These are phyloP conservation scores for Neofusicoccum parvum DNA, from an alignment of 2,329 filamentous ascomycete genomes.

Conservation along the genomic window DNA sequence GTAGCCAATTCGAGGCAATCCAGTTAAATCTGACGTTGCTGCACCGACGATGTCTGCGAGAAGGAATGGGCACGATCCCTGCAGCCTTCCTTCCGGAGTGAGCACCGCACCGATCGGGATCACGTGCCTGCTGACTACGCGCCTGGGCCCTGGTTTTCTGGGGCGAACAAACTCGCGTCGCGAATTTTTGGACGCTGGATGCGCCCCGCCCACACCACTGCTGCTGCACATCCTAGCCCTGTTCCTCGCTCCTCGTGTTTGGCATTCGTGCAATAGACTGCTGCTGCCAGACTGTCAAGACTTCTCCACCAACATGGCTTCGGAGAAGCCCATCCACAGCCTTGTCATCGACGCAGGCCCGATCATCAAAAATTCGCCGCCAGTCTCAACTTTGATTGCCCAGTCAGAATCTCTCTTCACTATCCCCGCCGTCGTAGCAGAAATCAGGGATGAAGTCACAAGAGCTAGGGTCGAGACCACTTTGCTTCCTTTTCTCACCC, in stretches of 20 bases:
- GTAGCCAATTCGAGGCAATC: too few relatives aligned
- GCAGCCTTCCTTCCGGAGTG: constrained; percentile 1
- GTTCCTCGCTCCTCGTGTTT: not conserved
- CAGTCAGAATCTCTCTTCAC: constrained; percentile 70
- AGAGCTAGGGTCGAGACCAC: constrained; percentile 80
- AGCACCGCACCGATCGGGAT: not conserved
- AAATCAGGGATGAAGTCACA: constrained; percentile 84
- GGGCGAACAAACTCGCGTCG: constrained; percentile 5
- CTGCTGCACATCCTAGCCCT: not conserved
- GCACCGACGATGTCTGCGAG: not conserved
- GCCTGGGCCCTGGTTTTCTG: not conserved
- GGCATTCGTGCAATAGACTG: not conserved
- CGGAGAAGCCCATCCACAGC: constrained; percentile 72
- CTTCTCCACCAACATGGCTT: constrained; percentile 27
- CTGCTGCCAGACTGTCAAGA: not conserved
- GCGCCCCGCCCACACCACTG: not conserved
- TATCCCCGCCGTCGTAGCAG: constrained; percentile 79
- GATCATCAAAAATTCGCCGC: constrained; percentile 88
- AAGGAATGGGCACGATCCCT: not conserved
- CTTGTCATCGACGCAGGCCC: constrained; percentile 90
- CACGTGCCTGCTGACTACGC: not conserved
- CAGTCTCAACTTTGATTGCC: constrained; percentile 77
- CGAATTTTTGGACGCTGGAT: not conserved
- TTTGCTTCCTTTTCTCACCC: constrained; percentile 79
- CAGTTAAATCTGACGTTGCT: not conserved